phyloP scores from a whole-genome alignment of 768 basidiomycete genomes.

The Plicaturopsis crispa region DNA sequence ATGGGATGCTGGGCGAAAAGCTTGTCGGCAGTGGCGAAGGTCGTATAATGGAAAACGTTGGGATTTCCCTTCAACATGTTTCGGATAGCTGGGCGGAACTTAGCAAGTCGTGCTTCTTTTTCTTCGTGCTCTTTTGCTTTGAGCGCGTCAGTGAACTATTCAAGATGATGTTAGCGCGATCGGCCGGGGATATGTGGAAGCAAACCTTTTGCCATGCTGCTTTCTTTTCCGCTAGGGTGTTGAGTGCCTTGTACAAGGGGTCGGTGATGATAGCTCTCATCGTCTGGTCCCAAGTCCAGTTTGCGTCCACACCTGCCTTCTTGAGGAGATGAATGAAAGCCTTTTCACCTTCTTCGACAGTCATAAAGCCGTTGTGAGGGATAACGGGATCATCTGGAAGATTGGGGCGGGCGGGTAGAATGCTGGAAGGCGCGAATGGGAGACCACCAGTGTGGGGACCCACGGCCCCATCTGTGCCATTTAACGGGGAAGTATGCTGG shows the following conservation, averaged over 20 bases:
- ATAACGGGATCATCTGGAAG: constrained; percentile 84
- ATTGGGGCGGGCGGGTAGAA: constrained; percentile 68
- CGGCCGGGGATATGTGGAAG: constrained; percentile 3
- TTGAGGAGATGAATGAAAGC: constrained; percentile 88
- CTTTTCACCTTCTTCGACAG: constrained; percentile 85
- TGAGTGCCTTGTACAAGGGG: constrained; percentile 91
- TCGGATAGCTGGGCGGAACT: constrained; percentile 79
- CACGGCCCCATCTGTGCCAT: constrained; percentile 39
- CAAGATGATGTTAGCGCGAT: constrained; percentile 6
- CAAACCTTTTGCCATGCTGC: constrained; percentile 86
- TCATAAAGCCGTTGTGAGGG: constrained; percentile 84
- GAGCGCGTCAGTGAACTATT: constrained; percentile 69
- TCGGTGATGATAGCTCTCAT: constrained; percentile 98
- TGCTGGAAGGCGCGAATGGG: constrained; percentile 52
- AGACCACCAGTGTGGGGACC: constrained; percentile 46
- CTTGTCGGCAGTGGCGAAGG: constrained; percentile 82
- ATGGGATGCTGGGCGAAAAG: constrained; percentile 83
- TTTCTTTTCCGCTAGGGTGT: constrained; percentile 92
- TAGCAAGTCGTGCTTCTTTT: constrained; percentile 72
- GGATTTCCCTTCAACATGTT: constrained; percentile 85
- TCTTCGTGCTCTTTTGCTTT: constrained; percentile 83
- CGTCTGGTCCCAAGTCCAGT: constrained; percentile 97
- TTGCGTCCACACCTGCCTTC: constrained; percentile 84
- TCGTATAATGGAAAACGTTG: constrained; percentile 86
- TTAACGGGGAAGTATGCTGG: constrained; percentile 29